These are phyloP conservation scores for Botryotinia narcissicola DNA, from an alignment of 2,329 filamentous ascomycete species.

Conservation along the genomic window DNA sequence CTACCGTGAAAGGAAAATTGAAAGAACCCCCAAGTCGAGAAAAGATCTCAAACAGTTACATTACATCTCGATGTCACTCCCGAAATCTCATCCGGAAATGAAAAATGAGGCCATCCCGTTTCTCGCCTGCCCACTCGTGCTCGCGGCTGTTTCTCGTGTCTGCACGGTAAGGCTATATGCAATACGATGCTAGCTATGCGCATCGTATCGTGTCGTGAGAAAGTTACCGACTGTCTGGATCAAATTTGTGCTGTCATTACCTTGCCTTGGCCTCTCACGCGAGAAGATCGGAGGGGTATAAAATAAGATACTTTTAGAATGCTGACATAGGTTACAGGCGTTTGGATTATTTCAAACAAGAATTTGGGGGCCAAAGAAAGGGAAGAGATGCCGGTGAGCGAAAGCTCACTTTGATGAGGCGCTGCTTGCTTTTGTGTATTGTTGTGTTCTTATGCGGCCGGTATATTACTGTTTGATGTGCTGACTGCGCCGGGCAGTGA, in stretches of 20 bases:
- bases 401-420: not conserved
- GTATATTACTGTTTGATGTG: not conserved
- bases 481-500: not conserved
- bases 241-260: not conserved
- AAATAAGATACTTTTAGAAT: conserved; percentile 7
- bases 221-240: conserved; percentile 13
- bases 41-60: conserved; percentile 5
- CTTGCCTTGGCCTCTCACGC: not conserved
- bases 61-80: not conserved
- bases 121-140: not conserved
- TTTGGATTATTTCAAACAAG: not conserved
- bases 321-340: conserved; percentile 7
- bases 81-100: not conserved
- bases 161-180: not conserved
- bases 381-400: not conserved
- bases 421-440: not conserved
- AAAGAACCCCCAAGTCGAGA: not conserved
- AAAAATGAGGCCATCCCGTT: not conserved
- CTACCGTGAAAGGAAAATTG: not conserved
- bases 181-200: not conserved
- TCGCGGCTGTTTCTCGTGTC: conserved; percentile 8
- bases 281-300: not conserved
- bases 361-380: not conserved
- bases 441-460: not conserved
- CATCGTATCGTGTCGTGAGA: not conserved